Base-by-base conservation (phyloP, 1,139 yeast genomes). In the Suhomyces maxii region DNA sequence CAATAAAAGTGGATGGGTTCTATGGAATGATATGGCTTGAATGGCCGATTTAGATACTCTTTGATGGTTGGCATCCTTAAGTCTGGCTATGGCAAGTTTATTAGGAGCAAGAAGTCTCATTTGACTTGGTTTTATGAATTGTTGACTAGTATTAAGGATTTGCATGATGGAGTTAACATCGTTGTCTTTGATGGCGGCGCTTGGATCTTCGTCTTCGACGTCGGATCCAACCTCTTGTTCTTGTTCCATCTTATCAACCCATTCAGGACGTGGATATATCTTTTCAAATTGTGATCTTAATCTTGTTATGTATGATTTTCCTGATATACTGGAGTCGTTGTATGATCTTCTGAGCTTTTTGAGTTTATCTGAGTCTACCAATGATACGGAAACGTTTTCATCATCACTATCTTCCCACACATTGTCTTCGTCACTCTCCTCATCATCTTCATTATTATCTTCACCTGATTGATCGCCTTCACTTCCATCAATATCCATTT, bases 401-500 rank as follows among this genome's bases (percentile, higher is more conserved):
- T 93, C 99, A 60, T 93, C 99, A 50, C 95, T 86, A 66, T 93
- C 99, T 14, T 68, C 68, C 99, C 99, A 95, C 7, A 90, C 96
- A 48, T 74, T 77, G 12, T 69, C 76, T n/a, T 35, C 18, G 6
- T 41, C 44, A 7, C 32, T 25, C 3, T 39, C 32, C 25, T 39
- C 41, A 11, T n/a, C 28, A 10, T 67, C 71, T 33, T 66, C 71
- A 4, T 57, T 65, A 5, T 64, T 71, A 6, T 56, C 65, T 6
- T 59, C 67, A 5, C 53, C 65, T 25, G 59, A 61, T 7, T 56
- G 64, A 7, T 66, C 67, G n/a, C 66, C 71, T 8, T 50, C 60
- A 6, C 45, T 51, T 8, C 56, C 59, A 48, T 74, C 82, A 6
- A 68, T 60, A 11, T 75, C 82, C 74, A 76, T 74, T 42, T 53